Evolutionary conservation across 2,329 filamentous ascomycete species (phyloP), one percentile per base, ranked within the genome.

Genomic region (Raffaelea albimanens): DNA sequence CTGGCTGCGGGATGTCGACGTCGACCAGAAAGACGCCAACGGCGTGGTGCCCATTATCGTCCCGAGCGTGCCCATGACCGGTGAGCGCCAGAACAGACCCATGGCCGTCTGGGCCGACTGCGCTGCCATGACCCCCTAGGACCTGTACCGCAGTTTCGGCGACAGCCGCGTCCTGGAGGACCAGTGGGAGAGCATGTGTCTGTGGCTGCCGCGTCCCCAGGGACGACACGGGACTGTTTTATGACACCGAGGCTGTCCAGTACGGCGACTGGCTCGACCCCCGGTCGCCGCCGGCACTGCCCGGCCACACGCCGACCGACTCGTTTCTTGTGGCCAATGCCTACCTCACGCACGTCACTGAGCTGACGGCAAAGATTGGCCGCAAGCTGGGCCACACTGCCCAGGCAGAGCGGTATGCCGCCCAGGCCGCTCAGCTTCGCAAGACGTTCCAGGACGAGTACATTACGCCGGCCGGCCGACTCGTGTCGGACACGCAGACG

Each of bases 1-100:
- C 45, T 82, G 72, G 76, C 62, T 72, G 21, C 61, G 66, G 44
- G 75, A 78, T 47, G 54, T 76, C 2, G 61, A 59, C 2, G 55
- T 50, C 14, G 59, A 61, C 16, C 51, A 53, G 40, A 40, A 54
- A 2, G 67, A 67, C 31, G 64, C 67, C 34, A 56, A 48, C 20
- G 55, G 62, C 8, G 55, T 65, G 0, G 59, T 63, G 0, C 57
- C 65, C 2, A 55, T 68, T 2, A 45, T 61, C 0, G 49, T 52
- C 5, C 53, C 56, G n/a, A 41, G 46, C 43, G 44, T 52, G 22
- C 57, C 66, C n/a, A n/a, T 14, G 16, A 10, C 18, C 22, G 20
- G 25, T 18, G 13, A 4, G 8, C 21, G 13, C 43, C n/a, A 45
- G 43, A 25, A 29, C 18, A 22, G 18, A 10, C 44, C 33, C 14